A percentile compares a stretch with the other conserved stretches of the same genome.
Evolutionary conservation across 169 alveolate species (phyloP).

Genomic region (Plasmodium reichenowi): DNA sequence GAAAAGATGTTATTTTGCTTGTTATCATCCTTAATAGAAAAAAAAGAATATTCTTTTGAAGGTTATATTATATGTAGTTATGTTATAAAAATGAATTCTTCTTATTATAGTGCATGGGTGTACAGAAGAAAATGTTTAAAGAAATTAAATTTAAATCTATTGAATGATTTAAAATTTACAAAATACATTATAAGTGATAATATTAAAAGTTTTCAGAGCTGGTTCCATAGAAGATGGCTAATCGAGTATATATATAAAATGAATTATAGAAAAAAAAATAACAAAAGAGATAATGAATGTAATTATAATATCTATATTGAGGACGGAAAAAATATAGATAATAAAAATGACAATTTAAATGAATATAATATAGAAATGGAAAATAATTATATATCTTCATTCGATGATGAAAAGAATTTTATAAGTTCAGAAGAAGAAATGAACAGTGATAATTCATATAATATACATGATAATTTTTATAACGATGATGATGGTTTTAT

Average conservation of each 20-base stretch:
- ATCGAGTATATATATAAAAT: conserved; percentile 51
- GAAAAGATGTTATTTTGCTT: conserved; percentile 26
- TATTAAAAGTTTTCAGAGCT: conserved; percentile 74
- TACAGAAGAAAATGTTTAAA: conserved; percentile 71
- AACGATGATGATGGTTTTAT: conserved; percentile 13
- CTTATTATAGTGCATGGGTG: conserved; percentile 75
- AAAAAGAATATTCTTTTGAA: conserved; percentile 60
- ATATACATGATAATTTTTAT: background rate
- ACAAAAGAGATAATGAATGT: background rate
- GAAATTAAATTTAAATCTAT: conserved; percentile 39
- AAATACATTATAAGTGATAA: conserved; percentile 31
- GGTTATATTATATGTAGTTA: conserved; percentile 53
- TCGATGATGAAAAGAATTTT: conserved; percentile 42
- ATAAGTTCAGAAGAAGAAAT: conserved; percentile 16
- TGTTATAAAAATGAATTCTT: conserved; percentile 51
- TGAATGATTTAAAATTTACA: conserved; percentile 65
- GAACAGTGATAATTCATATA: background rate
- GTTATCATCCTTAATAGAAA: conserved; percentile 51
- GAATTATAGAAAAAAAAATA: background rate
- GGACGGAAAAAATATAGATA: background rate
- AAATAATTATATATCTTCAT: background rate
- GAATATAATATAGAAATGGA: background rate
- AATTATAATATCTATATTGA: background rate
- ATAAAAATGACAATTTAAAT: background rate
- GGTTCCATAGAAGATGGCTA: conserved; percentile 77